Base-by-base conservation (phyloP, 208 protist genomes). In the Endotrypanum monterogeii region DNA sequence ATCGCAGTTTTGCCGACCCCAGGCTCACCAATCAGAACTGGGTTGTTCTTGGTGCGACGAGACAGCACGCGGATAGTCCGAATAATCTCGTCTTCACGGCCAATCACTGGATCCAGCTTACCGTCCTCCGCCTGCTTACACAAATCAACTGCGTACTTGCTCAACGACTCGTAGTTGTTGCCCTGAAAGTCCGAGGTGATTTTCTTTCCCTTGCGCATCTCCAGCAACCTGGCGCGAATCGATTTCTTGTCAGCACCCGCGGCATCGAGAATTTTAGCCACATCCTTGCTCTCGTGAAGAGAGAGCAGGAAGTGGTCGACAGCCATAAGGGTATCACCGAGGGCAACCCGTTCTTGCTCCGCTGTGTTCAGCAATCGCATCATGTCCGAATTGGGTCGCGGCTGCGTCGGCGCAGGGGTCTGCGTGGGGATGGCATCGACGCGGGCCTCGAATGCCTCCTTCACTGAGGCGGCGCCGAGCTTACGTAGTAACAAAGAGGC, bases 41-140 rank as follows among this genome's bases (percentile, higher is more conserved):
- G 99, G 84, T 99, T 99, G 96, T 99, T 99, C 90, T 99, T 99
- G 25, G 99, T 99, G 69, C 99, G 94, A 32, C 99, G 89, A 23
- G 92, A 95, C 32, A 99, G 83, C 5, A 99, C 96, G 79, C 98
- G 94, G 65, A 99, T 99, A 0, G 98, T 95, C 20, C 99, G 88
- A 16, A 99, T 87, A 74, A 99, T 99, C 72, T 99, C 98, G 35
- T 99, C 98, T 63, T 99, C 98, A 46, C 99, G 89, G 30, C 99
- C 99, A 71, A 99, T 99, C 62, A 99, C 98, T 11, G 98, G 98
- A 84, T 99, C 99, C 12, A 99, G 91, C 76, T 98, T 98, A 25
- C 98, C 98, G 20, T 98, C 76, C 58, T 85, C 71, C 6, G 99
- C 98, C 71, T 94, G 85, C 69, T 98, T 86, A 9, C 96, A 98